Conservation (phyloP, 495 filamentous ascomycete species). For the Annulohypoxylon moriforme region DNA sequence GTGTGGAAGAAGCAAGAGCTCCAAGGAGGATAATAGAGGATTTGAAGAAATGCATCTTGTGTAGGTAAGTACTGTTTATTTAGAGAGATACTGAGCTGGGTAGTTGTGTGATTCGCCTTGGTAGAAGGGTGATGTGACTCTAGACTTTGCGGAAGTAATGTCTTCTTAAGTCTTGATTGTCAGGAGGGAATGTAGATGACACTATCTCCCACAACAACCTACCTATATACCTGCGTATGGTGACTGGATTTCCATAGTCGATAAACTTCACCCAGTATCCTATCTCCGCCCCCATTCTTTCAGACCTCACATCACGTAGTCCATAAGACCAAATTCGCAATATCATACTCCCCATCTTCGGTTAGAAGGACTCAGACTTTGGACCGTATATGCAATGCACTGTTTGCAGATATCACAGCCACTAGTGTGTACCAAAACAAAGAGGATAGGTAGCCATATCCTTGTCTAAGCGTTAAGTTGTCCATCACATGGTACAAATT, state of each 20-base stretch:
- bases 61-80: background rate
- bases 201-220: background rate
- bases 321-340: background rate
- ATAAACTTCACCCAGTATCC: background rate
- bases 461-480: background rate
- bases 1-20: conserved; percentile 2
- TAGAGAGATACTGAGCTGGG: background rate
- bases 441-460: too few species aligned
- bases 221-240: background rate
- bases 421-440: too few species aligned
- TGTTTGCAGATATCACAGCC: background rate
- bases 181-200: too few species aligned
- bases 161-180: background rate
- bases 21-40: background rate
- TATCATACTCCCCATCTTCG: background rate
- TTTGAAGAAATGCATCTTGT: conserved; percentile 10
- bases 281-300: too few species aligned
- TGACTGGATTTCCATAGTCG: too few species aligned
- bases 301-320: background rate
- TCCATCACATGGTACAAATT: background rate
- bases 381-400: background rate
- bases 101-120: background rate
- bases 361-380: background rate
- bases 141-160: background rate
- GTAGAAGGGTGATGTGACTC: background rate